Base-by-base conservation (phyloP, 1,284 basidiomycete genomes). In the Spongispora temasekensis region DNA sequence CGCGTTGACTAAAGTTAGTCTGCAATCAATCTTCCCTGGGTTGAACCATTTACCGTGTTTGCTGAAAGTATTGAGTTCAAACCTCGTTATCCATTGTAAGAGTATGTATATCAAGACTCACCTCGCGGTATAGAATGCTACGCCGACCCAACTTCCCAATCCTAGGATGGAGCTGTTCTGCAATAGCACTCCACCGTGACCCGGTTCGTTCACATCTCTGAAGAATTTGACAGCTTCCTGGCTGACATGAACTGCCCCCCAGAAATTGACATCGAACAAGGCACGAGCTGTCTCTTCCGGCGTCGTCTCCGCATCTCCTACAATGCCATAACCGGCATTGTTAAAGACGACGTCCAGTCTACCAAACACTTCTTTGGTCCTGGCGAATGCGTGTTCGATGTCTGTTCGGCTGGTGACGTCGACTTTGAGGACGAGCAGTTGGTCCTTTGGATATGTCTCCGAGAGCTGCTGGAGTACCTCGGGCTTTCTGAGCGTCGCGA, bases 221-320 rank as follows among this genome's bases (percentile, higher is more conserved):
- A 71, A 71, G 44, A 71, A 67, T n/a, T 42, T 56, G 55, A 67
- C 28, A 2, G 53, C 56, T 8, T 54, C 57, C 17, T 52, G 44
- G 46, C 65, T 68, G 17, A 68, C 63, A 2, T 54, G 53, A 10
- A 60, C 53, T 1, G 57, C 58, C 0, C 65, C 67, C 67, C 65
- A 71, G 23, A 71, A 68, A n/a, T 67, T 68, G 3, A 70, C 61
- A 0, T 69, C 69, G 15, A 68, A 71, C 51, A 69, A 6, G n/a
- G 37, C 58, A 5, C 56, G 58, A 8, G 63, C 65, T 2, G 27
- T 12, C 3, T 52, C 42, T 10, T 54, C 30, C 5, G 37, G 58
- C 10, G 19, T 55, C 48, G 35, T 57, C 12, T 65, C 64, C 2
- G 66, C 64, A 15, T 67, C 65, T 15, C 65, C 63, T 1, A 63